Evolutionary conservation across 345 rosid species (phyloP).

Genomic region (Alliaria petiolata): DNA sequence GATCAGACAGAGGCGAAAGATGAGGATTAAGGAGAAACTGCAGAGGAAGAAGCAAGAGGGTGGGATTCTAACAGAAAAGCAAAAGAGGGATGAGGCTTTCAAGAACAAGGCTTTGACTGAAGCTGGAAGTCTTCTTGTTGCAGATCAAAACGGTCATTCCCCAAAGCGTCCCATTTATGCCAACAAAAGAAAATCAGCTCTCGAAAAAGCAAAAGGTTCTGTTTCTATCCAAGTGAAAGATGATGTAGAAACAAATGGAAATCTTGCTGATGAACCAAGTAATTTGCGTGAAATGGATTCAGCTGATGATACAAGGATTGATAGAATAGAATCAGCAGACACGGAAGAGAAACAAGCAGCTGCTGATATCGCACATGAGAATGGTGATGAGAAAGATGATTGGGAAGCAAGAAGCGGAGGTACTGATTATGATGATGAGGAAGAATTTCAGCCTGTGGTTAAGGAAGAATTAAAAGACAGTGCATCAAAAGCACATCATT

Average conservation of each 20-base stretch:
- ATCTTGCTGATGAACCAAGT: constrained; percentile 33
- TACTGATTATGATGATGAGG: constrained; percentile 85
- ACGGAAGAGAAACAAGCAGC: constrained; percentile 44
- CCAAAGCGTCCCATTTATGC: constrained; percentile 75
- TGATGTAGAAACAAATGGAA: constrained; percentile 28
- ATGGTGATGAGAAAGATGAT: constrained; percentile 65
- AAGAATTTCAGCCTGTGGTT: constrained; percentile 44
- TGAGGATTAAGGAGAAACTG: constrained; percentile 70
- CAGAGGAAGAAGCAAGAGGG: constrained; percentile 90
- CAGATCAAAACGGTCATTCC: constrained; percentile 42
- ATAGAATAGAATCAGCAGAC: constrained; percentile 34
- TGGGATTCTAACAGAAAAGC: constrained; percentile 75
- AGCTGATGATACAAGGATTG: constrained; percentile 33
- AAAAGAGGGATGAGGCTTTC: constrained; percentile 73
- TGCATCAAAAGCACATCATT: neutral
- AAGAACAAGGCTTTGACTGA: constrained; percentile 72
- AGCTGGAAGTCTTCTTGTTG: constrained; percentile 38
- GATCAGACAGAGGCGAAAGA: constrained; percentile 69
- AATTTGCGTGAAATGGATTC: constrained; percentile 35
- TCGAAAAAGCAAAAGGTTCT: constrained; percentile 51
- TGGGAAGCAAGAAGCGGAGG: constrained; percentile 99
- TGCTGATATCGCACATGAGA: constrained; percentile 43
- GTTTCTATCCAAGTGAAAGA: constrained; percentile 44
- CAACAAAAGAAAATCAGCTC: constrained; percentile 67
- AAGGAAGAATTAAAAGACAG: constrained; percentile 48